A percentile compares a stretch with the other conserved stretches of the same genome.
These are phyloP conservation scores for Rhynchosporium agropyri DNA, from an alignment of 2,329 filamentous ascomycete genomes.

Conservation along the genomic window DNA sequence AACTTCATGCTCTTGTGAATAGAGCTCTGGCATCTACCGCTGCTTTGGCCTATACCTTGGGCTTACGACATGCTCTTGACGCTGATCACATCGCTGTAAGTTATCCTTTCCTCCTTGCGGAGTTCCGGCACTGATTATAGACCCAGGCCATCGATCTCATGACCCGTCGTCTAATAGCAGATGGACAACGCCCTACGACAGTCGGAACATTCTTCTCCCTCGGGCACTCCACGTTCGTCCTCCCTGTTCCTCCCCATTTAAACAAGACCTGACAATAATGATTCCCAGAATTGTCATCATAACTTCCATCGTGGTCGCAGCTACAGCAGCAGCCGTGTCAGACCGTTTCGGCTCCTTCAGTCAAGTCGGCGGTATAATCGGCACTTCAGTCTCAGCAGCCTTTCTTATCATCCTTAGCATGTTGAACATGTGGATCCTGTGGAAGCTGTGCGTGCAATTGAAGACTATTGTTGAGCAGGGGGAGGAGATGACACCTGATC, in stretches of 20 bases:
- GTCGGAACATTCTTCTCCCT: slow-evolving; percentile 95
- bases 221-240: slow-evolving; percentile 73
- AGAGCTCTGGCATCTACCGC: slow-evolving; percentile 69
- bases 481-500: slow-evolving; percentile 36
- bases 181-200: slow-evolving; percentile 82
- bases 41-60: slow-evolving; percentile 83
- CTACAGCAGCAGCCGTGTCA: slow-evolving; percentile 81
- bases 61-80: slow-evolving; percentile 91
- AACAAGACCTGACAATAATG: not conserved
- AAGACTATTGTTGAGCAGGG: slow-evolving; percentile 33
- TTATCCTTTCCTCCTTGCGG: not conserved
- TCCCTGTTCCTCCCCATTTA: not conserved
- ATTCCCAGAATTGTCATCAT: slow-evolving; percentile 69
- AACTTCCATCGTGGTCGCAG: slow-evolving; percentile 89
- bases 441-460: slow-evolving; percentile 64
- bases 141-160: slow-evolving; percentile 78
- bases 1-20: not conserved
- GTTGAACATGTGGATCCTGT: slow-evolving; percentile 85
- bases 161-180: slow-evolving; percentile 84
- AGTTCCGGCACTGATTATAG: not conserved
- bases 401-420: slow-evolving; percentile 82
- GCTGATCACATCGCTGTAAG: slow-evolving; percentile 78
- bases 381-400: slow-evolving; percentile 80
- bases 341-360: slow-evolving; percentile 80
- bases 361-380: slow-evolving; percentile 82